Evolutionary conservation across 148 eudicot genomes (phyloP), one percentile per base, ranked within the genome.

Genomic region (Chenopodium formosanum): DNA sequence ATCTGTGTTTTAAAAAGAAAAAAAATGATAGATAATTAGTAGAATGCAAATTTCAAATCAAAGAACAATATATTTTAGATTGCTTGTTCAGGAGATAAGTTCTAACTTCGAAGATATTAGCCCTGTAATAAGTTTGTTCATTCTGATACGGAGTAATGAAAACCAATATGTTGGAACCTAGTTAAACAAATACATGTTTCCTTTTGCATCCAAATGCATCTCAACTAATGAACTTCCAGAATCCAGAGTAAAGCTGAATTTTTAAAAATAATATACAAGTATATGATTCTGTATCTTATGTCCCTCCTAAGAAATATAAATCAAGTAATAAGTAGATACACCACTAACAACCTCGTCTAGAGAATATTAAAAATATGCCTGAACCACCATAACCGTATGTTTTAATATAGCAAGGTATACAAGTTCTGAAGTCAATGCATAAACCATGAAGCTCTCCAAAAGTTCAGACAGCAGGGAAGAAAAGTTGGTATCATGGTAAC

Each of bases 1-100:
- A 91, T 96, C 99, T 96, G 97, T 84, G 81, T 20, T 66, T 17
- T 89, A 10, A 37, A 87, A 64, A 73, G 75, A 60, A 2, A 10
- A 64, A 58, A 25, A 1, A 56, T 1, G 25, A 62, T 69, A 6
- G 14, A 44, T 37, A 44, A 22, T 77, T 77, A 82, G 60, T 52
- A 23, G 14, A n/a, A 50, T 22, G 16, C 60, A 70, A 34, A 44
- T 16, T 10, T 22, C 1, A 37, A 23, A 14, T 1, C 8, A 31
- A 34, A 69, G 4, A 32, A 46, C 31, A 46, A 44, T 10, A 7
- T 27, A 5, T 40, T 40, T 40, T 40, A 6, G 44, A 40, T 32
- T 32, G 34, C 34, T 32, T 32, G 34, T 32, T 32, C 34, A 3
- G 2, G 34, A 32, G 34, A 32, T 32, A 32, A 32, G 34, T 25